Conservation (phyloP, 2,329 filamentous ascomycete species). For the Alternaria novae-zelandiae region DNA sequence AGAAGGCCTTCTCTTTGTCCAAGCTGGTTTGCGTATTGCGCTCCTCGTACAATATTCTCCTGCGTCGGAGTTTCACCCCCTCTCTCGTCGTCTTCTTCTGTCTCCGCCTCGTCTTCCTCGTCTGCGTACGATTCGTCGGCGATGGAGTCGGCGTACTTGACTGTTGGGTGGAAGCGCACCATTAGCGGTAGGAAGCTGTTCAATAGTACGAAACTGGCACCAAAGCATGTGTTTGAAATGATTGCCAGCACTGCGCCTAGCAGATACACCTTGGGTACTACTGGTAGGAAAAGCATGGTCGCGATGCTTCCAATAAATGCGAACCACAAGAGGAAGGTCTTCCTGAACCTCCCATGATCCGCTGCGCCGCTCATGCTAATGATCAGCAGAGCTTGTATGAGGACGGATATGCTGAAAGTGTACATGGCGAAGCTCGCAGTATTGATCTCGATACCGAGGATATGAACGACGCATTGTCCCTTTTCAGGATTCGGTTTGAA, state of each 20-base stretch:
- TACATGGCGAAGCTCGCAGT: conserved; percentile 98
- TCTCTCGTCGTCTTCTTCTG: conserved; percentile 20
- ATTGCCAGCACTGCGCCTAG: conserved; percentile 85
- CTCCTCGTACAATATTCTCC: conserved; percentile 30
- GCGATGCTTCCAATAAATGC: conserved; percentile 79
- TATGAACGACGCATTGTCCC: conserved; percentile 78
- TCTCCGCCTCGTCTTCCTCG: conserved; percentile 36
- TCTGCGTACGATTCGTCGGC: conserved; percentile 27
- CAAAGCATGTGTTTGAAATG: conserved; percentile 90
- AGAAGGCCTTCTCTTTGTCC: conserved; percentile 33
- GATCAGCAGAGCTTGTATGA: conserved; percentile 87
- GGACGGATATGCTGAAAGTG: conserved; percentile 90
- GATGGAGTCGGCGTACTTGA: conserved; percentile 47
- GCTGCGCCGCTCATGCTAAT: conserved; percentile 96
- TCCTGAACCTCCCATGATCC: conserved; percentile 88
- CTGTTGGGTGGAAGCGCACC: conserved; percentile 80
- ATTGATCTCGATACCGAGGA: conserved; percentile 87
- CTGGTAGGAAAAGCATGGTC: conserved; percentile 87
- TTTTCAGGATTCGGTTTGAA: conserved; percentile 35
- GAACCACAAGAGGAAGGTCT: conserved; percentile 84
- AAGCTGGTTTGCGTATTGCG: conserved; percentile 36
- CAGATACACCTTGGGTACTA: conserved; percentile 77
- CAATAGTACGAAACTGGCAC: conserved; percentile 90
- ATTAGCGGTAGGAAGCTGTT: conserved; percentile 94
- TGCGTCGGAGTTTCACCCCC: conserved; percentile 18